phyloP scores from a whole-genome alignment of 228 moss, liverwort and hornwort species.

The Sphagnum magellanicum region DNA sequence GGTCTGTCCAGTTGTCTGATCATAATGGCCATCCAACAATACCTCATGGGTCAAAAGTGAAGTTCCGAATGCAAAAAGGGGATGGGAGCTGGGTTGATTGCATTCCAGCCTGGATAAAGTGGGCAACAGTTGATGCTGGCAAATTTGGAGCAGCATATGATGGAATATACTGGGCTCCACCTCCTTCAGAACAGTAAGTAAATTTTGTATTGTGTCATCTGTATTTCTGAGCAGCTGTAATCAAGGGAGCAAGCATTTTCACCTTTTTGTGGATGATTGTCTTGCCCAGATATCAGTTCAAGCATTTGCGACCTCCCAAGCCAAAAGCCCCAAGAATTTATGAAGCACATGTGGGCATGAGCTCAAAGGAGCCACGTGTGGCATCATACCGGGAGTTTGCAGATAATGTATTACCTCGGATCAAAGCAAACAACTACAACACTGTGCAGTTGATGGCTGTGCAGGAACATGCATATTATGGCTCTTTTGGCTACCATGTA shows the following conservation, averaged over 20 bases:
- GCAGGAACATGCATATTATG: constrained; percentile 94
- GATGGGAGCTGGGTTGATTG: constrained; percentile 86
- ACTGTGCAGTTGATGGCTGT: constrained; percentile 94
- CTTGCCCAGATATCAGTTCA: constrained; percentile 57
- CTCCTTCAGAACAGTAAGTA: constrained; percentile 55
- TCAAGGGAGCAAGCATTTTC: background rate
- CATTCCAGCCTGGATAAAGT: constrained; percentile 88
- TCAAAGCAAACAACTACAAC: constrained; percentile 87
- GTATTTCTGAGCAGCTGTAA: background rate
- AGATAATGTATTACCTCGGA: constrained; percentile 76
- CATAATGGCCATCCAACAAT: constrained; percentile 60
- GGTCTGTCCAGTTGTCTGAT: constrained; percentile 71
- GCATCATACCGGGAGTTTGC: constrained; percentile 90
- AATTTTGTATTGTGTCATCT: background rate
- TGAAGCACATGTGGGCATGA: constrained; percentile 99
- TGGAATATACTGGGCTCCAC: constrained; percentile 89
- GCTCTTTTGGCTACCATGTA: constrained; percentile 93
- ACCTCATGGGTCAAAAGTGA: constrained; percentile 84
- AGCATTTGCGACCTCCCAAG: constrained; percentile 62
- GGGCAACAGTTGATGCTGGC: constrained; percentile 68
- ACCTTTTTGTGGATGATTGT: background rate
- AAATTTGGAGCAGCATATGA: constrained; percentile 83
- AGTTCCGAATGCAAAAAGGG: constrained; percentile 71
- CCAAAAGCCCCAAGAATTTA: constrained; percentile 81
- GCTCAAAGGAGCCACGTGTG: constrained; percentile 68